A percentile compares a stretch with the other conserved stretches of the same genome.
Evolutionary conservation across 176 grass and related monocot species (phyloP).

Genomic region (Eremochloa ophiuroides): DNA sequence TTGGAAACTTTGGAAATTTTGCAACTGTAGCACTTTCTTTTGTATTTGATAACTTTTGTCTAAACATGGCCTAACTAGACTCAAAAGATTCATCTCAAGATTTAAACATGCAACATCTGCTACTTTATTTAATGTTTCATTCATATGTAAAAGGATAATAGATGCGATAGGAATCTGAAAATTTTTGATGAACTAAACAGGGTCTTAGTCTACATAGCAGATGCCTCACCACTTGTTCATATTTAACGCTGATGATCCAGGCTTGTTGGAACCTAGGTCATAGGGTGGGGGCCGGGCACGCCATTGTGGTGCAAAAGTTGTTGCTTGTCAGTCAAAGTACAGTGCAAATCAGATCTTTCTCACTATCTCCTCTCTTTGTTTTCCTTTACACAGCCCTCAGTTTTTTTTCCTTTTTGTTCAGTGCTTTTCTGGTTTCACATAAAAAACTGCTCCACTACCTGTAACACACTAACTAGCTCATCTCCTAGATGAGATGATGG

Average conservation of each 20-base stretch:
- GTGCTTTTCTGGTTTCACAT: conserved; percentile 13
- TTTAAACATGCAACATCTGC: no score
- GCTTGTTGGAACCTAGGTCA: neutral
- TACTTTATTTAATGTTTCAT: no score
- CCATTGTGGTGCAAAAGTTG: conserved; percentile 1
- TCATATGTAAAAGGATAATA: no score
- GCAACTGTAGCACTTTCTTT: no score
- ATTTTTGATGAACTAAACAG: no score
- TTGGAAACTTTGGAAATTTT: no score
- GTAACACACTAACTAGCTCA: neutral
- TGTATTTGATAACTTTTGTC: no score
- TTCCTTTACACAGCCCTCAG: neutral
- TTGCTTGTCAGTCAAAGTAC: conserved; percentile 22
- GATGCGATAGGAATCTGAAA: no score
- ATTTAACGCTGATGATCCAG: neutral
- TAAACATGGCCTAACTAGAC: no score
- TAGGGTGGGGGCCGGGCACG: conserved; percentile 12
- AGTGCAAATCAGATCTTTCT: neutral
- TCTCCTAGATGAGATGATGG: conserved; percentile 1
- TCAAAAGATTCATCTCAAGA: no score
- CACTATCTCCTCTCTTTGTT: neutral
- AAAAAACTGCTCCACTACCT: neutral
- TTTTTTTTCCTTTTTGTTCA: neutral
- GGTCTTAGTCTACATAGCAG: neutral
- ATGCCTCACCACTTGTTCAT: conserved; percentile 7